These are phyloP conservation scores for Nidularia pulvinata DNA, from an alignment of 768 basidiomycete species.

Conservation along the genomic window DNA sequence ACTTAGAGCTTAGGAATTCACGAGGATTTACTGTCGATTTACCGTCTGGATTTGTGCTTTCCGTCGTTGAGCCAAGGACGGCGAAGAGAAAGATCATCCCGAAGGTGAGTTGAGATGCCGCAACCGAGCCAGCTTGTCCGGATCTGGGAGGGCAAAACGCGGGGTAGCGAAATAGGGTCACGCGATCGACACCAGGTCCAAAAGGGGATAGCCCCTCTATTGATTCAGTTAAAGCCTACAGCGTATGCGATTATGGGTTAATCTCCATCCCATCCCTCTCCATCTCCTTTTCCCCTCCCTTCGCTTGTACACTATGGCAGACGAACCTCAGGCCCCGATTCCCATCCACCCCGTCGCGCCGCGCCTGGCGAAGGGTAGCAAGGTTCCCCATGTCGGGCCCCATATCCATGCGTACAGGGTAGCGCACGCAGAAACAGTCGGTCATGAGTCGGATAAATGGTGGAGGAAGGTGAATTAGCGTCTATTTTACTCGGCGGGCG, in stretches of 20 bases:
- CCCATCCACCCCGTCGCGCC: constrained; percentile 75
- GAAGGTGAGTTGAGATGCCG: too few relatives aligned
- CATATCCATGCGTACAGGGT: constrained; percentile 71
- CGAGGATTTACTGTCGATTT: too few relatives aligned
- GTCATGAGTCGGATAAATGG: constrained; percentile 79
- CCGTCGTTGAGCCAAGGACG: too few relatives aligned
- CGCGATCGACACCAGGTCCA: constrained; percentile 11
- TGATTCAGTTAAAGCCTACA: constrained; percentile 8
- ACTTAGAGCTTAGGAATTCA: too few relatives aligned
- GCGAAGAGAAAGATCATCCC: too few relatives aligned
- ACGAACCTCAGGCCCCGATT: constrained; percentile 18
- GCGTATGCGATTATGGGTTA: constrained; percentile 4
- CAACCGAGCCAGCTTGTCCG: too few relatives aligned
- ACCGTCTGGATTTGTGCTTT: too few relatives aligned
- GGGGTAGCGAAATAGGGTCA: constrained; percentile 1
- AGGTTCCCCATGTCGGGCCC: constrained; percentile 80
- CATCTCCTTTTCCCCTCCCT: constrained; percentile 8
- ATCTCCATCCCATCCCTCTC: constrained; percentile 6
- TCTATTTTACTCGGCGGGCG: not conserved
- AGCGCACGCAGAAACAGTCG: constrained; percentile 72
- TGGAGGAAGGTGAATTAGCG: constrained; percentile 70
- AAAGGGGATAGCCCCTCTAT: constrained; percentile 12
- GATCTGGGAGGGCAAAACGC: too few relatives aligned
- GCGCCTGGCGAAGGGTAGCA: constrained; percentile 60
- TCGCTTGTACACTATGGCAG: constrained; percentile 31